phyloP scores from a whole-genome alignment of 179 eudicot species.

The Pouteria campechiana region DNA sequence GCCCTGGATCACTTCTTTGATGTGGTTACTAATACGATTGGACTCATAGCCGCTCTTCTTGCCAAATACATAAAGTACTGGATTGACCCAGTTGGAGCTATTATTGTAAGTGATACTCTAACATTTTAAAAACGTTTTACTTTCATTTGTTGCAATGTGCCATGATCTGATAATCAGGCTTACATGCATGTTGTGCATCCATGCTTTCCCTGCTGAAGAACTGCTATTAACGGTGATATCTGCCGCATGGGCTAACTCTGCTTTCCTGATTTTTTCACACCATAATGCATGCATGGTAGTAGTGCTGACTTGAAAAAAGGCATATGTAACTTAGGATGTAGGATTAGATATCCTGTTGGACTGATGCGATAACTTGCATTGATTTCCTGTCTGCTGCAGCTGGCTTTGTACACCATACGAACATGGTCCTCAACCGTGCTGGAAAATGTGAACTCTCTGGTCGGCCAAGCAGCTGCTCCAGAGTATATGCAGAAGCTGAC shows the following conservation, averaged over 20 bases:
- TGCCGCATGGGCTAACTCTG: no score
- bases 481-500: constrained; percentile 66
- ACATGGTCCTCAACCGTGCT: constrained; percentile 80
- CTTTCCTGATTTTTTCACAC: neutral
- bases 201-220: no score
- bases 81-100: constrained; percentile 85
- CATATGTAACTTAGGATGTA: no score
- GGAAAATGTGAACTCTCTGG: constrained; percentile 71
- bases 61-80: constrained; percentile 57
- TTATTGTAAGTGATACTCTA: constrained; percentile 38
- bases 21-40: constrained; percentile 68
- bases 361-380: no score
- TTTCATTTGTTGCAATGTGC: neutral
- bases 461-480: constrained; percentile 68
- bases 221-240: no score
- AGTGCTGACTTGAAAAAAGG: no score
- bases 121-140: neutral
- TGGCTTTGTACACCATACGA: constrained; percentile 73
- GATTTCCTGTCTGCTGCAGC: constrained; percentile 22
- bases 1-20: constrained; percentile 90
- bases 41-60: constrained; percentile 69
- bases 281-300: neutral
- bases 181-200: no score
- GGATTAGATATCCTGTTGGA: no score
- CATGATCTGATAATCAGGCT: neutral